Percentiles rank a stretch among this genome's conserved stretches.
Conservation (phyloP, 352 stramenopile species). For the Blastocystis sp. region DNA sequence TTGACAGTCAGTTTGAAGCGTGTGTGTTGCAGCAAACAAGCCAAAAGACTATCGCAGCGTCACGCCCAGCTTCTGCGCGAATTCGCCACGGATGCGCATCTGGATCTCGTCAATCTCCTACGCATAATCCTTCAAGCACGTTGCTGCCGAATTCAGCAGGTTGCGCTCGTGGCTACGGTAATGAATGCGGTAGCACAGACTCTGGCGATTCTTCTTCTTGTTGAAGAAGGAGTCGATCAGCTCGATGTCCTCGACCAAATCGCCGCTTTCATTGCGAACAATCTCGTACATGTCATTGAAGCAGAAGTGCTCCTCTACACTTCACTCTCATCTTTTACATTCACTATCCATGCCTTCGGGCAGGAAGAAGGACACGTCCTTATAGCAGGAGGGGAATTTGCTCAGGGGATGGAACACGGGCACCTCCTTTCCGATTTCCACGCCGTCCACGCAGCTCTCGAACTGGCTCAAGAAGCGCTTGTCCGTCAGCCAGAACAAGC, state of each 20-base stretch:
- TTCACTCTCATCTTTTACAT: not conserved
- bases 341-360: conserved; percentile 71
- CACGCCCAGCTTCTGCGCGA: conserved; percentile 80
- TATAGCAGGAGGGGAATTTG: conserved; percentile 96
- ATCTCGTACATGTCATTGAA: conserved; percentile 96
- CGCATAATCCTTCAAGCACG: not conserved
- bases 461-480: conserved; percentile 78
- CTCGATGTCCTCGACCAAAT: conserved; percentile 89
- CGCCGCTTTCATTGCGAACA: conserved; percentile 88
- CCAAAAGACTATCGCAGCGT: conserved; percentile 79
- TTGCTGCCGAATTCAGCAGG: conserved; percentile 73
- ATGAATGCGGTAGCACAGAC: conserved; percentile 94
- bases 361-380: conserved; percentile 97
- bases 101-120: conserved; percentile 94
- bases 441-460: conserved; percentile 51
- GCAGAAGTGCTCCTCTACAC: conserved; percentile 77
- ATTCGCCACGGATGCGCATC: conserved; percentile 79
- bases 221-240: conserved; percentile 95
- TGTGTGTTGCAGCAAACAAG: conserved; percentile 70
- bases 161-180: conserved; percentile 97
- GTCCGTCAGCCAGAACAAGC: conserved; percentile 96
- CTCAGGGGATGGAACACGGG: conserved; percentile 89
- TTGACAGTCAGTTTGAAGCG: not conserved
- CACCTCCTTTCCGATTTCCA: conserved; percentile 9
- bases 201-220: conserved; percentile 88